Base-by-base conservation (phyloP, 164 flowering plant species). In the Protea cynaroides region DNA sequence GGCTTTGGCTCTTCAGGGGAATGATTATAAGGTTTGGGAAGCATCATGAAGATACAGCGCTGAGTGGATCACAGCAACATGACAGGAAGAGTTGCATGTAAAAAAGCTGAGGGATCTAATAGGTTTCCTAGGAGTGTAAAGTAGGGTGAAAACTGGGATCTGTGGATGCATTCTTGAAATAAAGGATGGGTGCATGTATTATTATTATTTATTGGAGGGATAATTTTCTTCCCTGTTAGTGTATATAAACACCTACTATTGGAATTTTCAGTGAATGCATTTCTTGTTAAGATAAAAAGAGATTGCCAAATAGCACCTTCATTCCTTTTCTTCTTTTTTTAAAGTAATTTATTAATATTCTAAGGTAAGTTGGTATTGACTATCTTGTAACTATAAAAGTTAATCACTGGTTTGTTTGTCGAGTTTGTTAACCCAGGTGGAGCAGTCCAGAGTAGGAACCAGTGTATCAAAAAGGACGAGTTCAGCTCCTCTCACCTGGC, bases 21-120 rank as follows among this genome's bases (percentile, higher is more conserved):
- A 65, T 47, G 91, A 91, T 69, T 94, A 89, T 83, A 89, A 82
- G 83, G 88, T 84, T 49, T 94, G 99, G 99, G 96, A 87, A 79
- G 74, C 83, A 51, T 77, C 83, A 49, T 82, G 63, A 82, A 71
- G 18, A 47, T 47, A 47, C 3, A n/a, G n/a, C n/a, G n/a, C 24
- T 38, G 17, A 61, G 47, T 4, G 14, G 36, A 60, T 23, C 23
- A 19, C 34, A 29, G 4, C 34, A 29, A 29, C 34, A 29, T 29
- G 34, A 29, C 34, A 29, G 4, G 34, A 29, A 29, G 34, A 29
- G 62, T 5, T 59, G 12, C 4, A 23, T 43, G 15, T 44, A 60
- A 22, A 60, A 23, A 22, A n/a, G 6, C 15, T 13, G 23, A 22
- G 11, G 19, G 22, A 22, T 22, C 54, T 38, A 25, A 46, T 47